Percentiles rank a stretch among this genome's conserved stretches.
Conservation (phyloP, 2,329 filamentous ascomycete genomes). For the Lasiodiplodia gonubiensis region DNA sequence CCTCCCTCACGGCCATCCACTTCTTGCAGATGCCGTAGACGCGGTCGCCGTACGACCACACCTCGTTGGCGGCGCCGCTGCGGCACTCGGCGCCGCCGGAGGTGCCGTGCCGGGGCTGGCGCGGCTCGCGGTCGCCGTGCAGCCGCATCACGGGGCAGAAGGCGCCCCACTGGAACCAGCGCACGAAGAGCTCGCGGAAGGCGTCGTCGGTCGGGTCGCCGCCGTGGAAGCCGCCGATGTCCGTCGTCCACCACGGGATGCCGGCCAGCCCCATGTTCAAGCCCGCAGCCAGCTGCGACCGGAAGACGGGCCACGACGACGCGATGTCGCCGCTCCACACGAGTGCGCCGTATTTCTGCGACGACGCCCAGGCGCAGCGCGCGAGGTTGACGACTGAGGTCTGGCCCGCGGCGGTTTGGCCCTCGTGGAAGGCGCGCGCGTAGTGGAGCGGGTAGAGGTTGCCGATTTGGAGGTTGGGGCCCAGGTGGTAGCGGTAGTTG, state of each 20-base stretch:
- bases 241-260: constrained; percentile 72
- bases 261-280: constrained; percentile 70
- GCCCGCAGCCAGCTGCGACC: constrained; percentile 66
- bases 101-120: constrained; percentile 51
- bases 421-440: constrained; percentile 65
- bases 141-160: constrained; percentile 72
- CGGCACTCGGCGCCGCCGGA: constrained; percentile 46
- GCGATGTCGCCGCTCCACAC: constrained; percentile 73
- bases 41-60: constrained; percentile 69
- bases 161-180: constrained; percentile 73
- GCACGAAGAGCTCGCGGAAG: constrained; percentile 68
- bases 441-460: constrained; percentile 67
- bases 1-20: constrained; percentile 65
- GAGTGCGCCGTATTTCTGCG: constrained; percentile 68
- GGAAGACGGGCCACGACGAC: constrained; percentile 65
- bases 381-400: constrained; percentile 65
- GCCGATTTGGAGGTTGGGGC: constrained; percentile 61
- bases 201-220: constrained; percentile 61
- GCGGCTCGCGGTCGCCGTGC: constrained; percentile 69
- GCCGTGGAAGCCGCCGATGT: constrained; percentile 73
- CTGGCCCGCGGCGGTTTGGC: constrained; percentile 56
- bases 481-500: constrained; percentile 65
- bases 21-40: constrained; percentile 65
- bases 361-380: constrained; percentile 63
- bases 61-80: constrained; percentile 64